These are phyloP conservation scores for Dacryopinax primogenitus DNA, from an alignment of 768 basidiomycete genomes.

Conservation along the genomic window DNA sequence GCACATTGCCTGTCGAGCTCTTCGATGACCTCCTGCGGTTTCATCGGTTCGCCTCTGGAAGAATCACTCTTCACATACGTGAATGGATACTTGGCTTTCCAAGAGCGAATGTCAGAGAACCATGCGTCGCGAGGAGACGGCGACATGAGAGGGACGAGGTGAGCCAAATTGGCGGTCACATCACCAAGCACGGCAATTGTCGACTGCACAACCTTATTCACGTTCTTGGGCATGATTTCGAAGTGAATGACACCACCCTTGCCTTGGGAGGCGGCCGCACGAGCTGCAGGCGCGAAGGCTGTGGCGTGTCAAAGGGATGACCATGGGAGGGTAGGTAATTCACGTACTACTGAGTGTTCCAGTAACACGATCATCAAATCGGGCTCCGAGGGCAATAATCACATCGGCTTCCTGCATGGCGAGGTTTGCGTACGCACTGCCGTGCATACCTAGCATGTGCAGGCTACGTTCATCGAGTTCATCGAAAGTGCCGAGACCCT, in stretches of 20 bases:
- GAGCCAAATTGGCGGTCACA: conserved; percentile 67
- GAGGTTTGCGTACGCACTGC: conserved; percentile 89
- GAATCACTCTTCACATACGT: conserved; percentile 52
- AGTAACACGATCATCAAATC: conserved; percentile 97
- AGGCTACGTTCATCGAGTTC: conserved; percentile 74
- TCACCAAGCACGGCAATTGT: conserved; percentile 90
- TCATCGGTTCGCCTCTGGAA: conserved; percentile 53
- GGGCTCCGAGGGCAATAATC: conserved; percentile 89
- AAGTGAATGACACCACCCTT: conserved; percentile 98
- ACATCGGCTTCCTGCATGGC: conserved; percentile 97
- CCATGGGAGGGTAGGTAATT: too few relatives aligned
- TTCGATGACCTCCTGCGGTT: conserved; percentile 94
- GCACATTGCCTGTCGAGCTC: conserved; percentile 74
- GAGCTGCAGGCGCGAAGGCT: conserved; percentile 81
- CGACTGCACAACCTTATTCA: conserved; percentile 97
- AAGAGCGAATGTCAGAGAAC: conserved; percentile 67
- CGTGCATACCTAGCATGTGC: conserved; percentile 99
- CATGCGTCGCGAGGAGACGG: conserved; percentile 54
- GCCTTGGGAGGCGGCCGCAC: conserved; percentile 69
- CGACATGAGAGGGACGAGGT: conserved; percentile 69
- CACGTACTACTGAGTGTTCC: conserved; percentile 55
- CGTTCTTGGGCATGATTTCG: conserved; percentile 95
- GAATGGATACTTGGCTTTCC: conserved; percentile 87
- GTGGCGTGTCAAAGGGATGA: too few relatives aligned
- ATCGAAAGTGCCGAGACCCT: conserved; percentile 91